A percentile compares a stretch with the other conserved stretches of the same genome.
These are phyloP conservation scores for Breviolum minutum DNA, from an alignment of 73 alveolate genomes.

Conservation along the genomic window DNA sequence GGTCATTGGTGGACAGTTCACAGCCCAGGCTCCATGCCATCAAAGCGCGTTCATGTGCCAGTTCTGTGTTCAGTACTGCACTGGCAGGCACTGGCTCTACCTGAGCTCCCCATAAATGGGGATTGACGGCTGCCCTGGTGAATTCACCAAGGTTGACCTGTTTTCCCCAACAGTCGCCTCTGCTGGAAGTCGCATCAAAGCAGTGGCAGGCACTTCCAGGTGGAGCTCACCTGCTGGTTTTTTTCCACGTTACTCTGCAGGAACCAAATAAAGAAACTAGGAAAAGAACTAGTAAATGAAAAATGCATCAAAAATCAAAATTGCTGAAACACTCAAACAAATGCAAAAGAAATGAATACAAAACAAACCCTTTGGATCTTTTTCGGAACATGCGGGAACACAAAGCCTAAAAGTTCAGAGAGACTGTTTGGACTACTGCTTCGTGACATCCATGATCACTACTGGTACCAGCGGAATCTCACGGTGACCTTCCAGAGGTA, in stretches of 20 bases:
- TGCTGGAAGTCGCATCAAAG: background rate
- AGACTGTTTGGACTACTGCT: too few relatives aligned
- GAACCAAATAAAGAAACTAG: background rate
- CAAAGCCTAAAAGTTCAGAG: too few relatives aligned
- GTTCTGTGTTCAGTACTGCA: slow-evolving; percentile 15
- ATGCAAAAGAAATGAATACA: too few relatives aligned
- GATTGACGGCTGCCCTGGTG: background rate
- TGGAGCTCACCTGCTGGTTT: slow-evolving; percentile 18
- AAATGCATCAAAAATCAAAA: too few relatives aligned
- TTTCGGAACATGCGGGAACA: too few relatives aligned
- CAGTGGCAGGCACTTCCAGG: slow-evolving; percentile 11
- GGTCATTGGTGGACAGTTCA: too few relatives aligned
- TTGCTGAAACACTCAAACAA: too few relatives aligned
- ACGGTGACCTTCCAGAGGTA: too few relatives aligned
- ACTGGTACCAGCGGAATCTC: too few relatives aligned
- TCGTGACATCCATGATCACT: too few relatives aligned
- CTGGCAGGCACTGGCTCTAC: slow-evolving; percentile 47
- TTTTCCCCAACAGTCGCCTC: background rate
- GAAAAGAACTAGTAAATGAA: too few relatives aligned
- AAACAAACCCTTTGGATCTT: too few relatives aligned
- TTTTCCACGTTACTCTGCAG: background rate
- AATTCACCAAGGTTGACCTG: background rate
- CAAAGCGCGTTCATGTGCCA: slow-evolving; percentile 26
- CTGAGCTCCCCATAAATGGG: background rate
- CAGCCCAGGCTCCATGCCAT: slow-evolving; percentile 35